phyloP scores from a whole-genome alignment of 1,284 basidiomycete species.

The Laetiporus sulphureus region DNA sequence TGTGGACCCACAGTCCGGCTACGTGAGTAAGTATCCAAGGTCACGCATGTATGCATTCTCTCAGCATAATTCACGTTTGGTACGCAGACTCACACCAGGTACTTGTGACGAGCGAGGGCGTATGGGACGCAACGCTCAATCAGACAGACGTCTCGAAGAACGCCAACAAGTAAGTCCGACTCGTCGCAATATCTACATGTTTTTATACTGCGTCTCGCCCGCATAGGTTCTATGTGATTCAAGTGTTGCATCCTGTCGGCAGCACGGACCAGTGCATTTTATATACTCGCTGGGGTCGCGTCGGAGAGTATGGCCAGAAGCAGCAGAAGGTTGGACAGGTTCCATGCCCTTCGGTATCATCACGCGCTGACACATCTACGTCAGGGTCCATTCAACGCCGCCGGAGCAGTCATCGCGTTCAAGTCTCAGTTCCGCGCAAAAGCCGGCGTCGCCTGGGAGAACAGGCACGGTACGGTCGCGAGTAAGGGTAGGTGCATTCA shows the following conservation, averaged over 20 bases:
- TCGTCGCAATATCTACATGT: no score
- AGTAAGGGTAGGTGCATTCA: slow-evolving; percentile 35
- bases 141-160: slow-evolving; percentile 57
- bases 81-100: slow-evolving; percentile 49
- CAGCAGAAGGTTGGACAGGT: slow-evolving; percentile 39
- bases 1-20: slow-evolving; percentile 44
- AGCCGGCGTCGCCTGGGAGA: slow-evolving; percentile 44
- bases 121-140: slow-evolving; percentile 68
- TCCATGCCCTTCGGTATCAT: background rate
- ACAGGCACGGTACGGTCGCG: slow-evolving; percentile 46
- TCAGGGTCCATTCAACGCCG: slow-evolving; percentile 30
- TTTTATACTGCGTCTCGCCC: no score
- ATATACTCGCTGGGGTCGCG: slow-evolving; percentile 57
- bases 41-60: background rate
- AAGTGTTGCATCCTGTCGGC: slow-evolving; percentile 47
- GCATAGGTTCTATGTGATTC: slow-evolving; percentile 65
- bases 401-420: slow-evolving; percentile 42
- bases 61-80: background rate
- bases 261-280: slow-evolving; percentile 33
- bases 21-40: slow-evolving; percentile 39
- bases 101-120: slow-evolving; percentile 36
- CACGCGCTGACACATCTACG: background rate
- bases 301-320: slow-evolving; percentile 46
- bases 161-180: slow-evolving; percentile 51
- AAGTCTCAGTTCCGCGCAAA: slow-evolving; percentile 59